Base-by-base conservation (phyloP, 2,329 filamentous ascomycete genomes). In the Dryadomyces quercivorus region DNA sequence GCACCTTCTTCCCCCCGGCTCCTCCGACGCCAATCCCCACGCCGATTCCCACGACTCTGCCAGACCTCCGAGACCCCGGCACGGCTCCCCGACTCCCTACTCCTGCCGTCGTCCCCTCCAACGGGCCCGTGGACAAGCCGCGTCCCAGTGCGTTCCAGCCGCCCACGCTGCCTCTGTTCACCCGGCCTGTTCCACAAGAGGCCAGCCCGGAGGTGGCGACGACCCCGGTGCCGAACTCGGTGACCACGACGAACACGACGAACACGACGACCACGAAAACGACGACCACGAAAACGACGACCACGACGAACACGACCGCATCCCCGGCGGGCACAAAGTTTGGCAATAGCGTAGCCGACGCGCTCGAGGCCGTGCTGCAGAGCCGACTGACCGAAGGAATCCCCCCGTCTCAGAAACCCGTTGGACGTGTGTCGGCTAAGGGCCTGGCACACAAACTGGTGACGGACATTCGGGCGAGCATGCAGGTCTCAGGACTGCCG, bases 401-500 rank as follows among this genome's bases (percentile, higher is more conserved):
- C 2, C 3, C 3, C 12, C n/a, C 8, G 31, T 40, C 31, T 12
- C 12, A 16, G 16, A n/a, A n/a, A 12, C 26, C 8, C 2, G 15
- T 31, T 3, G 44, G n/a, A 12, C 1, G 3, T 18, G 40, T 15
- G 26, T 46, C 51, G 43, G 51, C 51, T 2, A 9, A n/a, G 8
- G 44, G 26, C 13, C 20, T 50, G 16, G 56, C 55, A 3, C 18
- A 52, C 22, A 48, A 54, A 18, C 34, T 54, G 6, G 54, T 57
- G 3, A 21, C 22, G 0, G 51, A 51, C 2, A 55, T 56, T 15
- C 16, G 34, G 22, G 18, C 7, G 0, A 8, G 45, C 10, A 40
- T 56, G 18, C 10, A 3, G n/a, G n/a, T 40, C 22, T 47, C 45
- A 2, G 56, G 58, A 16, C 18, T 61, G 6, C 59, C 59, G 10